Evolutionary conservation across 1,139 yeast genomes (phyloP), one percentile per base, ranked within the genome.

Genomic region (Zhuliangozyma blackwelliae): DNA sequence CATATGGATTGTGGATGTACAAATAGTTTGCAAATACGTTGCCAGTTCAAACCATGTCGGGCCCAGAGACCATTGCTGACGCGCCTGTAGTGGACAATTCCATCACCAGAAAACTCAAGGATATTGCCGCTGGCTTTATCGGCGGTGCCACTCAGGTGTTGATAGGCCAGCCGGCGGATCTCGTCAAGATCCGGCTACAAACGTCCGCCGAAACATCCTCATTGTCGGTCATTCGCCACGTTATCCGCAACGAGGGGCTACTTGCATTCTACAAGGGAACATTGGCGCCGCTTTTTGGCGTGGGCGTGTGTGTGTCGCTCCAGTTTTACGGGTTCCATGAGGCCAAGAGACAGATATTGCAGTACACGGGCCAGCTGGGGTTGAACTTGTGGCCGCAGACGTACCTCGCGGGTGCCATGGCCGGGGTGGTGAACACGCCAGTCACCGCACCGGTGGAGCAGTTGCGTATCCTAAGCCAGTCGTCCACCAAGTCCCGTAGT

Each of bases 321-420:
- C 89, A 82, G 52, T 82, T 82, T 54, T 82, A 82, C 48, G 88
- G 90, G 5, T 84, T 83, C 53, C 88, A 82, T 52, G 94, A 83
- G 51, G 76, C 88, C 25, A 79, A 79, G 51, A 65, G 94, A 43
- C 85, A 77, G 51, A 49, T 83, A 8, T 52, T 75, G 30, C 59
- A 53, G 20, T 45, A 44, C 19, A 41, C 47, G 1, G 42, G 55
- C 7, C 61, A 58, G 34, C 45, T 47, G 20, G 64, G 64, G 32
- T 57, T 82, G 40, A 73, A 73, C 31, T 63, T 76, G 31, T 67
- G 74, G 72, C 74, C 77, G 2, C 87, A 83, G 46, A 78, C 82
- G 30, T 84, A 83, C 53, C 43, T 78, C 10, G 80, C 88, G 3
- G 95, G 95, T 19, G 88, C 89, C 0, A 61, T 69, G 43, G 90